Evolutionary conservation across 2,329 filamentous ascomycete species (phyloP).

Genomic region (Penicillium sp.): DNA sequence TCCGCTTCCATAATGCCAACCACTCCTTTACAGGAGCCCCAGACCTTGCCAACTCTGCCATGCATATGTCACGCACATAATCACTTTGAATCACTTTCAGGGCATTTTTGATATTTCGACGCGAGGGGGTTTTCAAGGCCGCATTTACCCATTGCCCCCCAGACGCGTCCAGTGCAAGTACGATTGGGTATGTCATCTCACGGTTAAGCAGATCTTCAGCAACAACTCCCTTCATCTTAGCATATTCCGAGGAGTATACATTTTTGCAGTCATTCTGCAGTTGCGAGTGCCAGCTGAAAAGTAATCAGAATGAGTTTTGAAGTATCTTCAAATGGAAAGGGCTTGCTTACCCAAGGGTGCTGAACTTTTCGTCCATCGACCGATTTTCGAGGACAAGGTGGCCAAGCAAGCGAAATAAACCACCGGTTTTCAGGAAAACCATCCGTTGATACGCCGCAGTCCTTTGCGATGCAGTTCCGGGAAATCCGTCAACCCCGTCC

Average conservation of each 20-base stretch:
- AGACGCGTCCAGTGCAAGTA: slow-evolving; percentile 22
- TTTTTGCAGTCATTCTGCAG: slow-evolving; percentile 31
- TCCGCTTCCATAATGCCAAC: slow-evolving; percentile 32
- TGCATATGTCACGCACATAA: slow-evolving; percentile 6
- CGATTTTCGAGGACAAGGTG: not conserved
- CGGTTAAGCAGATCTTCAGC: slow-evolving; percentile 26
- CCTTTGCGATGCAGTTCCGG: not conserved
- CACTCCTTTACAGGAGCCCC: slow-evolving; percentile 19
- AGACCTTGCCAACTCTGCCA: slow-evolving; percentile 18
- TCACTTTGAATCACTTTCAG: not conserved
- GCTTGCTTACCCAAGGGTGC: not conserved
- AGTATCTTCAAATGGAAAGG: not conserved
- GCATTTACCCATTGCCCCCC: slow-evolving; percentile 19
- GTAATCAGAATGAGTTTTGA: not conserved
- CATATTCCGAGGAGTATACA: slow-evolving; percentile 29
- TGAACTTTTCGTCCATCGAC: not conserved
- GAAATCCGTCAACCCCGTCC: slow-evolving; percentile 21
- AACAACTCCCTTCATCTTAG: slow-evolving; percentile 21
- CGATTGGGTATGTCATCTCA: slow-evolving; percentile 25
- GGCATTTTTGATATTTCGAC: not conserved
- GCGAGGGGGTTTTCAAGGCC: slow-evolving; percentile 8
- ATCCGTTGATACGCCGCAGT: not conserved
- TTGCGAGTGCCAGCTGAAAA: slow-evolving; percentile 27
- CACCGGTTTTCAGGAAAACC: not conserved
- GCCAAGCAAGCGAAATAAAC: not conserved